Evolutionary conservation across 2,329 filamentous ascomycete genomes (phyloP).

Genomic region (Bipolaris bicolor): DNA sequence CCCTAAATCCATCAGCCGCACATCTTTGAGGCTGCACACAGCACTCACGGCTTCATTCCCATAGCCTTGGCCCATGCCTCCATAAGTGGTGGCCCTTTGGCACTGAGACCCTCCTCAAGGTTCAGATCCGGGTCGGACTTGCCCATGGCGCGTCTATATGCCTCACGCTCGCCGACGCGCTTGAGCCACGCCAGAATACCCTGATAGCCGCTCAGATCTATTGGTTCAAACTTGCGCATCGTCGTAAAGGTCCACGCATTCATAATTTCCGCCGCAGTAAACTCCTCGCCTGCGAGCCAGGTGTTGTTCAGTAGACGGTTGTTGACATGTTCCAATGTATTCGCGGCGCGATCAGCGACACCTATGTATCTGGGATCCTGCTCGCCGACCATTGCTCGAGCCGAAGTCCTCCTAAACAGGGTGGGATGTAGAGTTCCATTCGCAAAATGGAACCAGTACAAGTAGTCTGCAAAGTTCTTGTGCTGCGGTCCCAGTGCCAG

Average conservation of each 20-base stretch:
- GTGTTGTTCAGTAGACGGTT: slow-evolving; percentile 54
- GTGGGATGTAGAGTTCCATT: slow-evolving; percentile 51
- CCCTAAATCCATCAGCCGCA: slow-evolving; percentile 10
- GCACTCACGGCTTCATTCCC: slow-evolving; percentile 31
- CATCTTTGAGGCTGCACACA: not conserved
- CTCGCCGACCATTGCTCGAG: slow-evolving; percentile 37
- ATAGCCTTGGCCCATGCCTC: slow-evolving; percentile 31
- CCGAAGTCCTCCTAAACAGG: slow-evolving; percentile 39
- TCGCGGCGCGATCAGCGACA: slow-evolving; percentile 44
- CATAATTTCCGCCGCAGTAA: slow-evolving; percentile 72
- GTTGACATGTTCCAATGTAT: slow-evolving; percentile 57
- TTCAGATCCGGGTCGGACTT: slow-evolving; percentile 58
- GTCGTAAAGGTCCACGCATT: slow-evolving; percentile 66
- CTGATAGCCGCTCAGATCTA: slow-evolving; percentile 43
- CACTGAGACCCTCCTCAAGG: slow-evolving; percentile 35
- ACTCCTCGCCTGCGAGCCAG: slow-evolving; percentile 66
- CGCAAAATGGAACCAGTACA: slow-evolving; percentile 70
- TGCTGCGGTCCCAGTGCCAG: slow-evolving; percentile 56
- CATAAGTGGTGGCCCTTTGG: slow-evolving; percentile 30
- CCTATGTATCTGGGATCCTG: slow-evolving; percentile 46
- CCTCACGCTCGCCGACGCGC: slow-evolving; percentile 35
- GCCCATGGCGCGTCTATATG: slow-evolving; percentile 60
- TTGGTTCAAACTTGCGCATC: slow-evolving; percentile 60
- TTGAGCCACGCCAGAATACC: slow-evolving; percentile 41
- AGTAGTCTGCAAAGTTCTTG: slow-evolving; percentile 63